A percentile compares a stretch with the other conserved stretches of the same genome.
Conservation (phyloP, 2,329 filamentous ascomycete species). For the Pseudogymnoascus sp. region DNA sequence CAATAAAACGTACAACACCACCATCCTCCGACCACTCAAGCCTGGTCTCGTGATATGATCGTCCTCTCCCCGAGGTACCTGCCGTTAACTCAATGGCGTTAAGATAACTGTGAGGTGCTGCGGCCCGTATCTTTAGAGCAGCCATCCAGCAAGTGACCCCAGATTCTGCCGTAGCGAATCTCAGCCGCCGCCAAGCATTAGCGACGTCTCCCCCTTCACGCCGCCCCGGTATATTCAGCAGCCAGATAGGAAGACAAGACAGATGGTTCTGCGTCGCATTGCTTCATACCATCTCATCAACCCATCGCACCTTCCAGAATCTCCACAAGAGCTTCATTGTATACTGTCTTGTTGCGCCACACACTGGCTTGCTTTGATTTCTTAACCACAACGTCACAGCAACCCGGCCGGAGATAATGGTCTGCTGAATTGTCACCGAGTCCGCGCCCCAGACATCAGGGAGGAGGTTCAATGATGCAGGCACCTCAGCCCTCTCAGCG, state of each 20-base stretch:
- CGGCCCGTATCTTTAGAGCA: constrained; percentile 4
- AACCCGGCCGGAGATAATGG: constrained; percentile 3
- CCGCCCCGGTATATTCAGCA: background rate
- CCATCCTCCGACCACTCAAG: background rate
- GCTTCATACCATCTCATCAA: background rate
- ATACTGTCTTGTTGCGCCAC: background rate
- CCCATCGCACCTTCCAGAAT: background rate
- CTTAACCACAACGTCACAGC: background rate
- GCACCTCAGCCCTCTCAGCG: constrained; percentile 43
- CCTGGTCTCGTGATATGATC: constrained; percentile 8
- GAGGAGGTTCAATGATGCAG: constrained; percentile 37
- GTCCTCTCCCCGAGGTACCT: background rate
- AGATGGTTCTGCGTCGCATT: constrained; percentile 1
- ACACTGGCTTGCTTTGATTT: background rate
- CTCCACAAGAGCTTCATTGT: background rate
- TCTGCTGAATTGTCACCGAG: background rate
- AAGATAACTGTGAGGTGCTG: background rate
- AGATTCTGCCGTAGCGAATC: constrained; percentile 4
- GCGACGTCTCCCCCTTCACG: constrained; percentile 4
- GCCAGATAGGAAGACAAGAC: background rate
- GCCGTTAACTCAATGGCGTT: constrained; percentile 4
- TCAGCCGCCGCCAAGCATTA: constrained; percentile 7
- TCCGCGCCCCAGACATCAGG: background rate
- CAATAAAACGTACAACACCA: background rate
- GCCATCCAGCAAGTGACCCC: background rate